Evolutionary conservation across 1,284 basidiomycete species (phyloP), one percentile per base, ranked within the genome.

Genomic region (Laetiporus sulphureus): DNA sequence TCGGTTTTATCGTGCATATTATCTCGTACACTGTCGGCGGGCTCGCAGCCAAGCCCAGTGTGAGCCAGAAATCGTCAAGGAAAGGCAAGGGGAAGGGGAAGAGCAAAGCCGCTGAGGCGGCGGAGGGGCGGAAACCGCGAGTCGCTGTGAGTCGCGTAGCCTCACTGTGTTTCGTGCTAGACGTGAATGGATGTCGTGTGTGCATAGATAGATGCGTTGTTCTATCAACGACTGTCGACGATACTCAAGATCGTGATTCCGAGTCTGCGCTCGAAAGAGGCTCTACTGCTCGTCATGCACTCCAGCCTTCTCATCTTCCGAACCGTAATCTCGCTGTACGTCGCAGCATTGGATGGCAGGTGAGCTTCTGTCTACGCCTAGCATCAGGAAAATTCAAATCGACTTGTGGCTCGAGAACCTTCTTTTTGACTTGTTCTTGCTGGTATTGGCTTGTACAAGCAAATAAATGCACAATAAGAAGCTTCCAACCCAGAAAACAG

Each of bases 311-410:
- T 99, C 40, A 74, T 98, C 13, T 83, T 91, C 47, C 70, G 94
- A 47, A 98, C 94, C 2, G 83, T 90, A 8, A 83, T 98, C 40
- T 92, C 88, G 19, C 71, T 99, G n/a, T 97, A 97, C 58, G 92
- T 99, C 36, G 94, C 95, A 6, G 81, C 90, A 38, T 72, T 98
- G 37, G 95, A 98, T 57, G 94, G 93, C 61, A 82, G 84, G 89
- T 91, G 56, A 57, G 84, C 11, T 36, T 68, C 7, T 23, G 24
- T 29, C 25, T 36, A 12, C 19, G 16, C 36, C 19, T 18, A 20
- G 6, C 24, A 7, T 30, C n/a, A n/a, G n/a, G n/a, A n/a, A n/a
- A n/a, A n/a, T n/a, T n/a, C n/a, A n/a, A n/a, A n/a, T n/a, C n/a
- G n/a, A n/a, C n/a, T n/a, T n/a, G n/a, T n/a, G n/a, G n/a, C n/a